These are phyloP conservation scores for Phyllosticta citriasiana DNA, from an alignment of 2,329 filamentous ascomycete species.

Conservation along the genomic window DNA sequence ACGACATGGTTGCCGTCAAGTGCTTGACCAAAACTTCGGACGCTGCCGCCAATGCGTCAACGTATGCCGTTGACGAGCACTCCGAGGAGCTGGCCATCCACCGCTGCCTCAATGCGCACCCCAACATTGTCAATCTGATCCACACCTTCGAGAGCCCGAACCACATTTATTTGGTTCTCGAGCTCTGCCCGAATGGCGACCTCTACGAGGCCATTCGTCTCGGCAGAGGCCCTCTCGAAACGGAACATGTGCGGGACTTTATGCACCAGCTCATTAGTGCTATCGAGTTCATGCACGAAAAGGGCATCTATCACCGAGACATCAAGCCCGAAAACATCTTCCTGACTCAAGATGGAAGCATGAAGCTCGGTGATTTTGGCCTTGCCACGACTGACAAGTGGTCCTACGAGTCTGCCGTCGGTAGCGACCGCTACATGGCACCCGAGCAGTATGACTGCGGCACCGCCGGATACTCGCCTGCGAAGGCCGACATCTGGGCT, in stretches of 20 bases:
- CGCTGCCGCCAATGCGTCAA: conserved; percentile 46
- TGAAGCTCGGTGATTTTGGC: conserved; percentile 97
- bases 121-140: conserved; percentile 88
- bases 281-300: conserved; percentile 80
- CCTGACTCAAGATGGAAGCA: conserved; percentile 68
- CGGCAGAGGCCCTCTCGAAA: conserved; percentile 80
- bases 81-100: conserved; percentile 77
- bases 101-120: conserved; percentile 64
- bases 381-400: conserved; percentile 80
- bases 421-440: conserved; percentile 98
- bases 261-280: conserved; percentile 91
- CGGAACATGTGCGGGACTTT: conserved; percentile 92
- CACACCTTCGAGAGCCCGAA: conserved; percentile 85
- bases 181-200: conserved; percentile 92
- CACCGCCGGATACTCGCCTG: conserved; percentile 79
- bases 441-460: conserved; percentile 94
- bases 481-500: conserved; percentile 92
- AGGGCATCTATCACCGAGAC: conserved; percentile 89
- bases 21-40: conserved; percentile 78
- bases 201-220: conserved; percentile 94
- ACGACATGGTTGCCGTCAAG: conserved; percentile 84
- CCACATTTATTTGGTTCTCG: conserved; percentile 84
- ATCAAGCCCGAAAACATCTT: conserved; percentile 99
- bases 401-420: conserved; percentile 88
- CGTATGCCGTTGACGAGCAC: conserved; percentile 68